Conservation (phyloP, 1,139 yeast species). For the Candida sp. region DNA sequence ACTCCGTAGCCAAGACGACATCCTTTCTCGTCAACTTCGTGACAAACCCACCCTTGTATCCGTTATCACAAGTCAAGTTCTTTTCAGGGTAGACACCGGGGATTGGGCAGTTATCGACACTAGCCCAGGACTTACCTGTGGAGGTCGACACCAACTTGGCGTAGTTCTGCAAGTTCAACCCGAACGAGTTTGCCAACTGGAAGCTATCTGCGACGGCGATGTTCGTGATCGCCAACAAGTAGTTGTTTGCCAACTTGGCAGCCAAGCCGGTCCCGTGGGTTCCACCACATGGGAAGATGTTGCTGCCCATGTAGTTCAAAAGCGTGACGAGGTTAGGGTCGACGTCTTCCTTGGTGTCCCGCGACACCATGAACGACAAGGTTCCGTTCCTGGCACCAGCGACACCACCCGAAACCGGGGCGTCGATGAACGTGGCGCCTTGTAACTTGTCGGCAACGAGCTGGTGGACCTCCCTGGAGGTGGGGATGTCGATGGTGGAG, state of each 20-base stretch:
- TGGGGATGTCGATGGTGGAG: conserved; percentile 59
- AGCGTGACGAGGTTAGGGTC: conserved; percentile 29
- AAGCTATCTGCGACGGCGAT: conserved; percentile 66
- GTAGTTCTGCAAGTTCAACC: conserved; percentile 52
- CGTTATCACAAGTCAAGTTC: conserved; percentile 50
- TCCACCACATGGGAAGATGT: conserved; percentile 57
- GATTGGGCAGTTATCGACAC: conserved; percentile 64
- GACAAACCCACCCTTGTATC: conserved; percentile 58
- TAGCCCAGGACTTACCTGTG: conserved; percentile 67
- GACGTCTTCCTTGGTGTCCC: conserved; percentile 30
- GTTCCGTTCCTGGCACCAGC: conserved; percentile 63
- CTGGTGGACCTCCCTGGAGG: conserved; percentile 46
- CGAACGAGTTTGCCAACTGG: conserved; percentile 59
- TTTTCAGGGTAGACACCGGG: conserved; percentile 52
- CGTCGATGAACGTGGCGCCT: conserved; percentile 50
- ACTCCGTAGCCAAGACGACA: conserved; percentile 55
- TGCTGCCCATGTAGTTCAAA: conserved; percentile 54
- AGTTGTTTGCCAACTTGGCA: conserved; percentile 63
- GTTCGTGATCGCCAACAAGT: conserved; percentile 60
- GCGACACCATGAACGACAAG: conserved; percentile 61
- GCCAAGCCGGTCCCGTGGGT: conserved; percentile 61
- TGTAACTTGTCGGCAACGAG: conserved; percentile 38
- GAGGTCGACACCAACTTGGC: conserved; percentile 59
- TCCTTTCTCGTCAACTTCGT: conserved; percentile 61
- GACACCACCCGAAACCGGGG: conserved; percentile 69